Evolutionary conservation across 768 basidiomycete species (phyloP), one percentile per base, ranked within the genome.

Genomic region (Baorangia bicolor): DNA sequence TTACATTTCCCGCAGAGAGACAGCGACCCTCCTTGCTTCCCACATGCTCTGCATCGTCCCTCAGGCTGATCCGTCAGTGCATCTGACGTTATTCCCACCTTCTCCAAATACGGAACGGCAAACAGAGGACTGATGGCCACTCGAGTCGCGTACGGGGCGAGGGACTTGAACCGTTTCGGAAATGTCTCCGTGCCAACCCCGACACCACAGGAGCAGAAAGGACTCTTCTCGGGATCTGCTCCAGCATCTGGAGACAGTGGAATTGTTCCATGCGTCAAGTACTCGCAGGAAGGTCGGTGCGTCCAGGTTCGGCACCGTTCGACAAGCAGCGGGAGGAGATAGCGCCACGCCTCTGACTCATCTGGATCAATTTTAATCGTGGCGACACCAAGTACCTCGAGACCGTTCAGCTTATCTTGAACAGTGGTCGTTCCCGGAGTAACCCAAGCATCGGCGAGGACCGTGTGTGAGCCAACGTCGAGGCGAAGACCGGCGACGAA

Each of bases 291-390:
- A 3, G 63, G 34, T 16, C 54, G 61, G 62, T 86, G 84, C 10
- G 65, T 61, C 83, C 83, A 85, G 0, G 69, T 74, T 25, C 81
- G 76, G 54, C 82, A 83, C 37, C 81, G 77, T 62, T 85, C 85
- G 3, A 75, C 75, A 30, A 81, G 60, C 8, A 72, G 69, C 5
- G 83, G 83, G 2, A 85, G 64, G 27, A 84, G 73, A 51, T 78
- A 72, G 44, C 78, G 77, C 85, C 83, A 86, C 1, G 73, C 75
- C 25, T 58, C 58, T 28, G 53, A 41, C 55, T 68, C 68, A 18
- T 60, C 41, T n/a, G 33, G 13, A 31, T 65, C 61, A 0, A 64
- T 33, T 42, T 55, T 58, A 35, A 69, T 58, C 18, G 31, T 21
- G 16, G 61, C 51, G 48, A 62, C 44, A n/a, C 21, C 48, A 5